Percentiles rank a stretch among this genome's conserved stretches.
Evolutionary conservation across 352 stramenopile genomes (phyloP).

Genomic region (Halophytophthora polymorphica): DNA sequence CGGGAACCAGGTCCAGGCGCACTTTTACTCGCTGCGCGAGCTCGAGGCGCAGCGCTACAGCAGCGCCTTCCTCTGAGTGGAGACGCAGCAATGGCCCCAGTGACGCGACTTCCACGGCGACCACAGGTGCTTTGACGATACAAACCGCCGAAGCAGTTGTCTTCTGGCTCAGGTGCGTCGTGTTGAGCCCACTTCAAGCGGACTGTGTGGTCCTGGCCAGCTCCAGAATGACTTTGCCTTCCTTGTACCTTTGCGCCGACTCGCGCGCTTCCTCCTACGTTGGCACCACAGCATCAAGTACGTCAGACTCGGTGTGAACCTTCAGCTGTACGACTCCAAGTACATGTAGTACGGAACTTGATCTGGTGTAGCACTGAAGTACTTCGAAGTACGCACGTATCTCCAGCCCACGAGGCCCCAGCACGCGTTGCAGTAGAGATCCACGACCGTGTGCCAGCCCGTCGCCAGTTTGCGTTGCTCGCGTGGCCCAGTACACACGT

Average conservation of each 20-base stretch:
- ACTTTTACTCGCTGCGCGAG: slow-evolving; percentile 55
- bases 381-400: slow-evolving; percentile 60
- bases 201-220: slow-evolving; percentile 85
- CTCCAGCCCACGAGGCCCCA: slow-evolving; percentile 92
- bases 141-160: slow-evolving; percentile 5
- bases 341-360: too few relatives aligned
- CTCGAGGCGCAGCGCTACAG: slow-evolving; percentile 44
- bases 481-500: slow-evolving; percentile 82
- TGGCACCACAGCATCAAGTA: slow-evolving; percentile 5
- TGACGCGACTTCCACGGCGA: slow-evolving; percentile 12
- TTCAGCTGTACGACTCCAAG: too few relatives aligned
- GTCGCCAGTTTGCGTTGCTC: slow-evolving; percentile 94
- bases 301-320: background rate
- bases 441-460: slow-evolving; percentile 91
- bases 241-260: slow-evolving; percentile 94
- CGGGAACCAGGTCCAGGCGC: slow-evolving; percentile 66
- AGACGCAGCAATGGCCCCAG: slow-evolving; percentile 5
- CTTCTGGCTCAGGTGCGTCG: slow-evolving; percentile 7
- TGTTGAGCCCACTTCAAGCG: slow-evolving; percentile 21
- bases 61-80: slow-evolving; percentile 47
- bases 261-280: slow-evolving; percentile 89
- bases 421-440: slow-evolving; percentile 94
- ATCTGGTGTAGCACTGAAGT: too few relatives aligned
- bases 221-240: slow-evolving; percentile 96
- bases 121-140: slow-evolving; percentile 14